Percentiles rank a stretch among this genome's conserved stretches.
Conservation (phyloP, 345 rosid species). For the Eucalyptus curtisii region DNA sequence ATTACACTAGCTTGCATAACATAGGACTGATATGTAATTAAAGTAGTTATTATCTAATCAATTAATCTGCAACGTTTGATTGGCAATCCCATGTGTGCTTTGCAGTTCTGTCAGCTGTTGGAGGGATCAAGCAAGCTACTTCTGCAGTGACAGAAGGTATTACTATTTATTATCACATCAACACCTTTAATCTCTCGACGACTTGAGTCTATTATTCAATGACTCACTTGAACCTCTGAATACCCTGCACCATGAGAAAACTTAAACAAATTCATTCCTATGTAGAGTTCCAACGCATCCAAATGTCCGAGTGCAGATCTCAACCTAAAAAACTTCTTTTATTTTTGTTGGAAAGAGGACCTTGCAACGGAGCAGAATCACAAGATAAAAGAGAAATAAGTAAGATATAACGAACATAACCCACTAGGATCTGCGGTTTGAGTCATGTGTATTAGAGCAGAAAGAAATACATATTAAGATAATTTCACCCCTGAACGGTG, state of each 20-base stretch:
- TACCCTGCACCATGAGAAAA: neutral
- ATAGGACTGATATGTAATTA: neutral
- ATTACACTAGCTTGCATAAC: neutral
- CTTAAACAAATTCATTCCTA: neutral
- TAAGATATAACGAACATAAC: neutral
- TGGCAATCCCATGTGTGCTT: neutral
- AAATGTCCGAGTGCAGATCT: neutral
- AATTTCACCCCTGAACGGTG: neutral
- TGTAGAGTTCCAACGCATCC: neutral
- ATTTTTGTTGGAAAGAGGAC: neutral
- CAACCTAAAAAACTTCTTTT: neutral
- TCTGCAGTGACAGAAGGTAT: neutral
- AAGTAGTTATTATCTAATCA: neutral
- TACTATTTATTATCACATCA: neutral
- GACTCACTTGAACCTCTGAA: neutral
- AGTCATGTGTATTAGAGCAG: neutral
- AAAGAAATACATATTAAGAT: neutral
- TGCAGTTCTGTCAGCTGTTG: slow-evolving; percentile 42
- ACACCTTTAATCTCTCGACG: neutral
- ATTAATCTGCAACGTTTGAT: neutral
- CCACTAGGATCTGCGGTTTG: neutral
- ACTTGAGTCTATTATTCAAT: neutral
- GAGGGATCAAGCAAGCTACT: slow-evolving; percentile 20
- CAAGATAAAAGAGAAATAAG: neutral
- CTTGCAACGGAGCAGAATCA: neutral